Conservation (phyloP, 139 green algal genomes). For the Gonium pectorale region DNA sequence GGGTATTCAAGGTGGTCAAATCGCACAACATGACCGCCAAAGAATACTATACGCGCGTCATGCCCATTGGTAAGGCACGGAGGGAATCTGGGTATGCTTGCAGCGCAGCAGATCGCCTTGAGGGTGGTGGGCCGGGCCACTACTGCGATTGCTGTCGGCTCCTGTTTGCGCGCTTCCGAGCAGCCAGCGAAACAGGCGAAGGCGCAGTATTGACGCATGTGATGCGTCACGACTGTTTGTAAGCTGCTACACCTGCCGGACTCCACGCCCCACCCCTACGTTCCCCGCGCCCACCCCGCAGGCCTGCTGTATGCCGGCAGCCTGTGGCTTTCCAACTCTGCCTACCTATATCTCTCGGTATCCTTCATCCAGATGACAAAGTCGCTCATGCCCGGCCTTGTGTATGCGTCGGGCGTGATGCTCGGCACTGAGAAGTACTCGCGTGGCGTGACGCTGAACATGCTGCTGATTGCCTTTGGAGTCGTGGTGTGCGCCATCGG, state of each 20-base stretch:
- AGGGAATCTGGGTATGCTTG: too few relatives aligned
- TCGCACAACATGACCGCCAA: slow-evolving; percentile 77
- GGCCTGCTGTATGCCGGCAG: slow-evolving; percentile 87
- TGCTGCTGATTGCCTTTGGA: slow-evolving; percentile 90
- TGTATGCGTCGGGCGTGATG: slow-evolving; percentile 79
- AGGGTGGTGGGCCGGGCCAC: too few relatives aligned
- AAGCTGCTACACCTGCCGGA: too few relatives aligned
- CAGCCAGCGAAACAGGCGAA: too few relatives aligned
- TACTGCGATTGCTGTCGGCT: too few relatives aligned
- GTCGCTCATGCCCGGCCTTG: slow-evolving; percentile 88
- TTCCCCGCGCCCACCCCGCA: too few relatives aligned
- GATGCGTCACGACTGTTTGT: too few relatives aligned
- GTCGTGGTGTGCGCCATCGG: slow-evolving; percentile 87
- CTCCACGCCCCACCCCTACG: too few relatives aligned
- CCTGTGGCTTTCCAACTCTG: slow-evolving; percentile 96
- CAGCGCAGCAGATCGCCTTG: too few relatives aligned
- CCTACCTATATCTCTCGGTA: slow-evolving; percentile 97
- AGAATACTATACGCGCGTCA: slow-evolving; percentile 78
- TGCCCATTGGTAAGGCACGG: slow-evolving; percentile 72
- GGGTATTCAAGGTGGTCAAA: slow-evolving; percentile 75
- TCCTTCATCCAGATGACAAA: slow-evolving; percentile 99
- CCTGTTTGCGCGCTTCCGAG: too few relatives aligned
- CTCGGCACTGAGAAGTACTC: slow-evolving; percentile 87
- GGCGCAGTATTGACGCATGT: too few relatives aligned
- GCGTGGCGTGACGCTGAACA: slow-evolving; percentile 76